Conservation (phyloP, 75 land plant genomes). For the Pinus albicaulis region DNA sequence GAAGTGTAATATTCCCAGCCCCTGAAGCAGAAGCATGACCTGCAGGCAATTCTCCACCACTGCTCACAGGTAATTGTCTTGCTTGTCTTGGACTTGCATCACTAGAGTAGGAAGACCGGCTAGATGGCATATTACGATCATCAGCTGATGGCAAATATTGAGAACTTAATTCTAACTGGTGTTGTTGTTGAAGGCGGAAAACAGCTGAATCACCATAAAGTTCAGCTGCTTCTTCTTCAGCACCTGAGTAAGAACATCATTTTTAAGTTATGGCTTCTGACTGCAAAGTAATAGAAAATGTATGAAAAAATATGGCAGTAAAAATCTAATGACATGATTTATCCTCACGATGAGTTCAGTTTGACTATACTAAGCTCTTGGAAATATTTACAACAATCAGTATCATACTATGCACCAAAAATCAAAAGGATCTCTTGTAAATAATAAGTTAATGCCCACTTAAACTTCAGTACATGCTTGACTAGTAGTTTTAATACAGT, state of each 20-base stretch:
- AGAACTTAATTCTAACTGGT: slow-evolving; percentile 32
- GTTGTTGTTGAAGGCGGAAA: slow-evolving; percentile 64
- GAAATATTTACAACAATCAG: too few species aligned
- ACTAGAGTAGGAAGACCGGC: slow-evolving; percentile 20
- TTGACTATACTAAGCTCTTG: too few species aligned
- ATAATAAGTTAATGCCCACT: too few species aligned
- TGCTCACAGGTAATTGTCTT: slow-evolving; percentile 19
- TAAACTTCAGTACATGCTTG: too few species aligned
- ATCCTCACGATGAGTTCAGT: too few species aligned
- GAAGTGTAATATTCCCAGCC: slow-evolving; percentile 2
- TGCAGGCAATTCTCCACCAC: slow-evolving; percentile 13
- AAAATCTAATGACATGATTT: not conserved
- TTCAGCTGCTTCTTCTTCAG: slow-evolving; percentile 82
- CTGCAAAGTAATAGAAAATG: slow-evolving; percentile 1
- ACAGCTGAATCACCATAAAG: slow-evolving; percentile 71
- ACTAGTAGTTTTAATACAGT: too few species aligned
- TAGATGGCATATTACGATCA: slow-evolving; percentile 19
- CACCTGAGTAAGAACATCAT: slow-evolving; percentile 42
- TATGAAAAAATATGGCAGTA: slow-evolving; percentile 7
- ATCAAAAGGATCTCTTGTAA: too few species aligned
- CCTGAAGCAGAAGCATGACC: slow-evolving; percentile 10
- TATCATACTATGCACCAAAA: too few species aligned
- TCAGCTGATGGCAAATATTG: slow-evolving; percentile 32
- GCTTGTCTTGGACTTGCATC: slow-evolving; percentile 49
- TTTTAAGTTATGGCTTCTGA: not conserved